Base-by-base conservation (phyloP, 176 grass and related monocot genomes). In the Phoenix dactylifera region DNA sequence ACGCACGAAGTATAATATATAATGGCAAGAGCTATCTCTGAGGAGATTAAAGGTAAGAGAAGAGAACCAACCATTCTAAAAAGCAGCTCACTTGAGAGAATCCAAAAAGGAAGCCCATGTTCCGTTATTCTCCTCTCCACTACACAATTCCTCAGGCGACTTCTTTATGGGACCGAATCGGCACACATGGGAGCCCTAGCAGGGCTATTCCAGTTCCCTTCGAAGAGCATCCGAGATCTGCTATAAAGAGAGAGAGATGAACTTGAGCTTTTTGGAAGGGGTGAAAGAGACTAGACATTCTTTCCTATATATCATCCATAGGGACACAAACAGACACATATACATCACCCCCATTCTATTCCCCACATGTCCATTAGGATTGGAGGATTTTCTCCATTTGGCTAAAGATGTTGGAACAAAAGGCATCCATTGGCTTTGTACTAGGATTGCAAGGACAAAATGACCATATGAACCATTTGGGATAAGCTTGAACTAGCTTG, bases 21-120 rank as follows among this genome's bases (percentile, higher is more conserved):
- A 56, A 18, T 56, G 35, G 58, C 28, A 24, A 24, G 54, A 65
- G 17, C 50, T 44, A 62, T 62, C 57, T 50, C 57, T 74, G 56
- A 59, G 62, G 58, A 0, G 57, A 70, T 55, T 64, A 26, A 24
- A 66, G 57, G 62, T 64, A 60, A 61, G 26, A 62, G 64, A 72
- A 5, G 20, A 20, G 20, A 20, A 20, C 20, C 20, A 30, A 58
- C 66, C 58, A 55, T 68, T 44, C 63, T 28, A 73, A 57, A 59
- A 68, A 54, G 49, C 55, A 68, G 54, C 56, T 66, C 15, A 73
- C 26, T 77, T 54, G 57, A 53, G 68, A 86, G 76, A 86, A 89
- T 89, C 85, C 82, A 80, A 78, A 95, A 95, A 83, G 82, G 68
- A 51, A 54, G 39, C 19, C 70, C 85, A 95, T 89, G 90, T 81